Base-by-base conservation (phyloP, 345 rosid genomes). In the Pelargonium nanum region DNA sequence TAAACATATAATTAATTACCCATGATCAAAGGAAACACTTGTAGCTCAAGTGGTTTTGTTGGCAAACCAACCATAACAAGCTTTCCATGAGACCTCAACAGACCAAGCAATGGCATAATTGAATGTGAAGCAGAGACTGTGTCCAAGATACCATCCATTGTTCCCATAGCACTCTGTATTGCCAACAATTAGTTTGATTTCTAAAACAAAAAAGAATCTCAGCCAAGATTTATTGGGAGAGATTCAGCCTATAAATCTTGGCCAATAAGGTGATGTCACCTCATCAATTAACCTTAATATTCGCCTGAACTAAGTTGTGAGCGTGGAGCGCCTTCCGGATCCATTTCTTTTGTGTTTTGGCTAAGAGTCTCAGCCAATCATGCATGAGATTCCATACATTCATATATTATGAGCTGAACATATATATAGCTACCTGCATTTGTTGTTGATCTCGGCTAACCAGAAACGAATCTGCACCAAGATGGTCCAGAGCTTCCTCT, bases 71-170 rank as follows among this genome's bases (percentile, higher is more conserved):
- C 53, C 22, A 76, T 17, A 13, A 74, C 60, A 2, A 79, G 66
- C 65, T 74, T 76, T 25, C 81, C 83, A 2, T 64, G 23, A 9
- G 66, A 1, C 56, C 76, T 79, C 48, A 79, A 15, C 0, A 74
- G 54, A 22, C 65, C 68, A 60, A 74, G 7, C 61, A 73, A 50
- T 12, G 83, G 83, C 32, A 64, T 0, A 0, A 76, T 15, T 1
- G 73, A 40, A 32, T 79, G 80, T 0, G 6, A 5, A 0, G 71
- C 76, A 4, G 74, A 68, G 19, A 75, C 69, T 19, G 76, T 75
- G 53, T 79, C 77, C 0, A 76, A 65, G 16, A 76, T 71, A 4
- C 78, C 83, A 71, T 79, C 78, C 74, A 79, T 22, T n/a, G 78
- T 68, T 2, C 74, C 63, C 32, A 24, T 56, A 15, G 80, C 80